phyloP scores from a whole-genome alignment of 2,329 filamentous ascomycete genomes.

The Lachnellula hyalina region DNA sequence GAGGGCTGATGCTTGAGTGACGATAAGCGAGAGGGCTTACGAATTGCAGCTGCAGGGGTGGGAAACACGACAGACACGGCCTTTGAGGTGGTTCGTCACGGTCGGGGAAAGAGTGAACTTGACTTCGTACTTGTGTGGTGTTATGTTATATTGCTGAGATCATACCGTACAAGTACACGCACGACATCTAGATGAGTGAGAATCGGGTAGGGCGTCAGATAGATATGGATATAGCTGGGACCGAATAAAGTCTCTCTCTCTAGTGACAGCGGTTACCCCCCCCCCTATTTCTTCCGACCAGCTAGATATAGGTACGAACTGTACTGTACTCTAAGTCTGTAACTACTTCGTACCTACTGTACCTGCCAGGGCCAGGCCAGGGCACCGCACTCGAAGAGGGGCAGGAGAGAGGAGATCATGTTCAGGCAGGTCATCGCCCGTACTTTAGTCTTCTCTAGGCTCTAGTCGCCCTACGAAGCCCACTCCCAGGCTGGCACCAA shows the following conservation, averaged over 20 bases:
- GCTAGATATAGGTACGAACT: too few relatives aligned
- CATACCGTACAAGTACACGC: background rate
- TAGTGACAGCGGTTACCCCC: too few relatives aligned
- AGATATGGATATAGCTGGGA: background rate
- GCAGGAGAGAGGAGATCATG: background rate
- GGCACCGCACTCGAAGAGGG: background rate
- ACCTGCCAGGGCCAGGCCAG: background rate
- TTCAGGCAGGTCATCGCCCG: background rate
- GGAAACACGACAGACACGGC: background rate
- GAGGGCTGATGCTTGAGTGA: constrained; percentile 13
- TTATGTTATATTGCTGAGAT: background rate
- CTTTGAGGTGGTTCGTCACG: background rate
- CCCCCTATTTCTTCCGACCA: too few relatives aligned
- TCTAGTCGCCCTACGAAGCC: background rate
- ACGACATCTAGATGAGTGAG: background rate
- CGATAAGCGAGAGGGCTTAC: constrained; percentile 23
- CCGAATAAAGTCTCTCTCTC: too few relatives aligned
- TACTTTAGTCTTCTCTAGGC: constrained; percentile 1
- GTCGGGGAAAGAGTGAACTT: background rate
- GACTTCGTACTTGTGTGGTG: background rate
- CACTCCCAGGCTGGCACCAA: background rate
- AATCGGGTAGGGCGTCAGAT: background rate
- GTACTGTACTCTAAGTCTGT: too few relatives aligned
- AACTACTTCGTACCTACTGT: background rate
- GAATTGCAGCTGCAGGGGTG: constrained; percentile 9